Evolutionary conservation across 768 basidiomycete genomes (phyloP), one percentile per base, ranked within the genome.

Genomic region (Amanita jacksonii): DNA sequence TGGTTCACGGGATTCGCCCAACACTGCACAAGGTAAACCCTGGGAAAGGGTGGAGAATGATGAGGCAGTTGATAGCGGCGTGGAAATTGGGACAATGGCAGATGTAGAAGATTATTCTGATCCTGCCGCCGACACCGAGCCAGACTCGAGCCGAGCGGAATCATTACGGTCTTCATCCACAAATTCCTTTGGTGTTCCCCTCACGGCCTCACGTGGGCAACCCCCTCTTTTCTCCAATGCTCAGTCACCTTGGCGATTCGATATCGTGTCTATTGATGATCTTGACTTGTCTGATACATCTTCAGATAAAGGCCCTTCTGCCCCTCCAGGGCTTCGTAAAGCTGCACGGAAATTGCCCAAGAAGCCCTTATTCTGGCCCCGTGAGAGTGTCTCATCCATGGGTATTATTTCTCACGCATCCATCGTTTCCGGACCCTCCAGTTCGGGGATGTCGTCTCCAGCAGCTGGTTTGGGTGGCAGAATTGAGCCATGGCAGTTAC

Each of bases 401-500:
- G 83, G 82, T 4, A 74, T 85, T 35, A 68, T 72, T 23, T 77
- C 77, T 8, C 75, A 74, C 30, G 74, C 74, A 30, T 83, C 81
- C 2, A 59, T 79, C 43, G 68, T 65, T 18, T 82, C 74, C 23
- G 73, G 60, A 43, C 68, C 53, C 34, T 67, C 58, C 4, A 63
- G 68, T 50, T 73, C 66, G 10, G 66, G 62, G 8, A 52, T 64
- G 8, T 69, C 74, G 8, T 63, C 67, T 0, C 53, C 66, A 5
- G 67, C 66, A 5, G 56, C 59, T 6, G 65, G 63, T 15, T 59
- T 75, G 4, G 73, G 69, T 2, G 69, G 64, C 0, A 64, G 62
- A 22, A 77, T 88, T 13, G 76, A 80, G n/a, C 77, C 79, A 43
- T 90, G 88, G 88, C 88, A 89, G 52, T 67, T 86, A 62, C 84